Percentiles rank a stretch among this genome's conserved stretches.
Evolutionary conservation across 2,329 filamentous ascomycete species (phyloP).

Genomic region (Akanthomyces uredinophilus): DNA sequence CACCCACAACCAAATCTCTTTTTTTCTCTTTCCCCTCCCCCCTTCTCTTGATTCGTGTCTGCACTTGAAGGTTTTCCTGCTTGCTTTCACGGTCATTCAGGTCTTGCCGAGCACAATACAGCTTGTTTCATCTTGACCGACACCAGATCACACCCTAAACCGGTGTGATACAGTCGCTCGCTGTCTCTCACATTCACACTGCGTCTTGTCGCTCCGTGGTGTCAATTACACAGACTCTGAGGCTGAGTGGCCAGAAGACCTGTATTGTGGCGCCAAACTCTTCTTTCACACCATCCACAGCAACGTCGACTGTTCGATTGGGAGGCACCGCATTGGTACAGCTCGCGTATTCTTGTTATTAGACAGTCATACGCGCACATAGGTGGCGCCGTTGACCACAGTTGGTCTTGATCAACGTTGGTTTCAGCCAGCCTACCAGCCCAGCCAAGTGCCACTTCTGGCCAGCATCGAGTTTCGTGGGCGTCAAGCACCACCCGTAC

Average conservation of each 20-base stretch:
- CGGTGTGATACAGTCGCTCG: constrained; percentile 7
- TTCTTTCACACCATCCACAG: background rate
- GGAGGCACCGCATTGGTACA: background rate
- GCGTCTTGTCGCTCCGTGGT: background rate
- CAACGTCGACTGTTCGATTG: background rate
- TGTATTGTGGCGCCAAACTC: background rate
- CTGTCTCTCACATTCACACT: constrained; percentile 3
- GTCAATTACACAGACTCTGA: background rate
- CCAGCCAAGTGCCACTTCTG: background rate
- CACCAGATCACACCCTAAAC: background rate
- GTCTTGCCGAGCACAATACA: background rate
- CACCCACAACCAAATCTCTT: constrained; percentile 12
- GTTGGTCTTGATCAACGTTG: background rate
- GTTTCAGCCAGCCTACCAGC: background rate
- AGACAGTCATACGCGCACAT: background rate
- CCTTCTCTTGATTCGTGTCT: background rate
- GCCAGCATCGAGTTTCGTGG: background rate
- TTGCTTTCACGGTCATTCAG: background rate
- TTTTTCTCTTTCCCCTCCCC: background rate
- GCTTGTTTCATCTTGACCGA: constrained; percentile 10
- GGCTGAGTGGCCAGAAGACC: background rate
- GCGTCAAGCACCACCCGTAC: background rate
- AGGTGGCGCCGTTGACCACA: background rate
- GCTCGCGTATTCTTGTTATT: background rate
- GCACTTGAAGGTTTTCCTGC: background rate